Evolutionary conservation across 2,329 filamentous ascomycete species (phyloP).

Genomic region (Ascochyta viciae-villosae): DNA sequence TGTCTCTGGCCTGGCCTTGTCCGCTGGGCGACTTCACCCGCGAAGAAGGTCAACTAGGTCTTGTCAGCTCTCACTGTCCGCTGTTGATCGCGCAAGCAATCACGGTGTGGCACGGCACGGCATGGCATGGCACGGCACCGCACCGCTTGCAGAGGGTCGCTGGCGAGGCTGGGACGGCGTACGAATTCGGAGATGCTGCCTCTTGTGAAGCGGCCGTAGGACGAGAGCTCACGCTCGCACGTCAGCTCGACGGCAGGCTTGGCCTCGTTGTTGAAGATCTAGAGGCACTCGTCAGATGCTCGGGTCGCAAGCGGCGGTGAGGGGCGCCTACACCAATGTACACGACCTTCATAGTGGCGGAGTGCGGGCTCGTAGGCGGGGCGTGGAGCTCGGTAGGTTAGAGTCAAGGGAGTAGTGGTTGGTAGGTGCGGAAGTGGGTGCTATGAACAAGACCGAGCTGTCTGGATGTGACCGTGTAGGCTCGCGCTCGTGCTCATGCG

Average conservation of each 20-base stretch:
- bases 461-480: constrained; percentile 8
- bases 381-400: not conserved
- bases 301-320: constrained; percentile 25
- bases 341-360: constrained; percentile 75
- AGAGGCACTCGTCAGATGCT: constrained; percentile 23
- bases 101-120: too few species aligned
- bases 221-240: constrained; percentile 77
- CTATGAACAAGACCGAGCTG: not conserved
- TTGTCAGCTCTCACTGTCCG: constrained; percentile 14
- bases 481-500: not conserved
- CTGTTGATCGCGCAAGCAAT: not conserved
- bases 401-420: not conserved
- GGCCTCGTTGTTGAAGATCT: constrained; percentile 82
- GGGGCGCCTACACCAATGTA: constrained; percentile 78
- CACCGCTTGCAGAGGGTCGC: not conserved
- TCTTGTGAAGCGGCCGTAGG: constrained; percentile 78
- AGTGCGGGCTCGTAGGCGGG: not conserved
- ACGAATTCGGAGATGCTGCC: constrained; percentile 51
- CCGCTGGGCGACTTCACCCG: constrained; percentile 85
- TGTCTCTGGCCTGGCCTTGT: constrained; percentile 82
- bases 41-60: constrained; percentile 78
- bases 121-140: too few species aligned
- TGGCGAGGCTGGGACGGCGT: constrained; percentile 17
- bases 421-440: not conserved
- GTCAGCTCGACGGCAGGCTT: constrained; percentile 79